Percentiles rank a stretch among this genome's conserved stretches.
phyloP scores from a whole-genome alignment of 1,139 yeast genomes.

The Scheffersomyces insectosa region DNA sequence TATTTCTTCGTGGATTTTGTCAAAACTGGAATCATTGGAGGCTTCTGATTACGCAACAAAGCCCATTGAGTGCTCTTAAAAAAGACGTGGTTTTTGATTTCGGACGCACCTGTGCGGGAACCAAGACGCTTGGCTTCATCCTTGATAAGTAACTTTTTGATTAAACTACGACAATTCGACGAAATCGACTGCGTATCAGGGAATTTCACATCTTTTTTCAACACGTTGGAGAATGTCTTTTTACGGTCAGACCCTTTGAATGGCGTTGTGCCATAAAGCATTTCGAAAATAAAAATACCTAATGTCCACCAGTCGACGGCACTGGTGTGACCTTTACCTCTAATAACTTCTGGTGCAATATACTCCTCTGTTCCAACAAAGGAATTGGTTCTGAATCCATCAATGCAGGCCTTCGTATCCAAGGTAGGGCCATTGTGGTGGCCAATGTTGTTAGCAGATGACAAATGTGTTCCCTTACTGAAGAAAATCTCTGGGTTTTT shows the following conservation, averaged over 20 bases:
- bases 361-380: constrained; percentile 98
- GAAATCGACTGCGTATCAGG: constrained; percentile 59
- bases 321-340: constrained; percentile 96
- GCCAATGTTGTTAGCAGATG: constrained; percentile 13
- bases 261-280: constrained; percentile 95
- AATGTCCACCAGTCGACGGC: constrained; percentile 99
- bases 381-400: constrained; percentile 93
- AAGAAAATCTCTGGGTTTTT: constrained; percentile 53
- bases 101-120: constrained; percentile 91
- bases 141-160: constrained; percentile 78
- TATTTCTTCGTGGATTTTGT: constrained; percentile 49
- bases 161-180: constrained; percentile 73
- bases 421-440: constrained; percentile 40
- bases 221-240: constrained; percentile 82
- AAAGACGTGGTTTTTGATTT: constrained; percentile 84
- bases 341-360: constrained; percentile 95
- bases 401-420: constrained; percentile 93
- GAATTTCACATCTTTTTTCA: constrained; percentile 81
- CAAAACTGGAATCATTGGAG: constrained; percentile 91
- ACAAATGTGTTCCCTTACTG: constrained; percentile 26
- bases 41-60: constrained; percentile 81
- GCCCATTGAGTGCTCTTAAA: constrained; percentile 97
- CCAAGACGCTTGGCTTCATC: constrained; percentile 90
- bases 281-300: constrained; percentile 87
- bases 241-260: constrained; percentile 89